Evolutionary conservation across 805 yeast species (phyloP).

Genomic region (Lachancea mirantina): DNA sequence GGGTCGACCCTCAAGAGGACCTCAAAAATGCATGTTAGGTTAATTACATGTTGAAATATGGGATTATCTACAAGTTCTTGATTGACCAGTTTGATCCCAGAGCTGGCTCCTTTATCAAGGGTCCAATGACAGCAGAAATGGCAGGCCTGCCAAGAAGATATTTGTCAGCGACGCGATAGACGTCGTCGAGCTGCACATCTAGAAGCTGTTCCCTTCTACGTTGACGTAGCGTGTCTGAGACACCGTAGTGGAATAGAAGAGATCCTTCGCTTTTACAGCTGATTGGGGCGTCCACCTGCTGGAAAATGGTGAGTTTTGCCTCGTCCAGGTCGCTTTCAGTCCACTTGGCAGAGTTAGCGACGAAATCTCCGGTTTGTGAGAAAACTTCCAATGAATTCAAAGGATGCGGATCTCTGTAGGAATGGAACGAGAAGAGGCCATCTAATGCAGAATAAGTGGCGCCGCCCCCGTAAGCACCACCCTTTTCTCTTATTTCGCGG

Average conservation of each 20-base stretch:
- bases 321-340: constrained; percentile 63
- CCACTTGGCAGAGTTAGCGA: constrained; percentile 43
- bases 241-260: constrained; percentile 54
- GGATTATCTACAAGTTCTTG: constrained; percentile 3
- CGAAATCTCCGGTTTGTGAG: constrained; percentile 43
- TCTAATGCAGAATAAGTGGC: constrained; percentile 73
- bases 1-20: too few species aligned
- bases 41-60: constrained; percentile 2
- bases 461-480: constrained; percentile 99
- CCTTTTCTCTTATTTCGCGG: constrained; percentile 85
- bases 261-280: constrained; percentile 76
- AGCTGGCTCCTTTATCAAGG: constrained; percentile 5
- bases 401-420: constrained; percentile 93
- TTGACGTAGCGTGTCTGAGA: constrained; percentile 75
- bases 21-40: constrained; percentile 1
- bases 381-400: constrained; percentile 58
- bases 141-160: constrained; percentile 39
- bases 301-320: constrained; percentile 87
- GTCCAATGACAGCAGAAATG: constrained; percentile 42
- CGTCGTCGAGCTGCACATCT: constrained; percentile 55
- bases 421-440: constrained; percentile 74
- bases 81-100: constrained; percentile 2
- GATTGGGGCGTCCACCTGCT: constrained; percentile 82
- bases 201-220: constrained; percentile 67
- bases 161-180: constrained; percentile 57